Conservation (phyloP, 352 stramenopile species). For the Phytophthora ramorum region DNA sequence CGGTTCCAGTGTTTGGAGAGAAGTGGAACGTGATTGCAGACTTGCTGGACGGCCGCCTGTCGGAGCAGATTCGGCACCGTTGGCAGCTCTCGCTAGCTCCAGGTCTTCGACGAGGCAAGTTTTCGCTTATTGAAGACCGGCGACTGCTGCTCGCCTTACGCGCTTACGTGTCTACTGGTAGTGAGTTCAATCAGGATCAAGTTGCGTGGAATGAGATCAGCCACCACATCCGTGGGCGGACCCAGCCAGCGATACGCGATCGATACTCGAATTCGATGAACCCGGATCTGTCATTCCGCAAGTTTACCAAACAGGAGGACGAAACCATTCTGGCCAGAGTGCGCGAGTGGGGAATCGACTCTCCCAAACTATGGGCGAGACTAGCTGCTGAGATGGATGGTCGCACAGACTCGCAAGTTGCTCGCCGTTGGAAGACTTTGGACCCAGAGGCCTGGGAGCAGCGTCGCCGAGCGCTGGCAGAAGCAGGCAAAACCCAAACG, state of each 20-base stretch:
- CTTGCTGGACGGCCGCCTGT: conserved; percentile 72
- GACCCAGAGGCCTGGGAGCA: conserved; percentile 46
- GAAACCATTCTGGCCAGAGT: conserved; percentile 45
- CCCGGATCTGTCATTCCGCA: conserved; percentile 63
- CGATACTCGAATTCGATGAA: conserved; percentile 77
- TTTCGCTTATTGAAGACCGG: conserved; percentile 75
- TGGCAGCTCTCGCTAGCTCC: conserved; percentile 77
- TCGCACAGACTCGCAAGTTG: conserved; percentile 59
- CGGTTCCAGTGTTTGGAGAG: conserved; percentile 74
- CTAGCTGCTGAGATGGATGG: conserved; percentile 53
- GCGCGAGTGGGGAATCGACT: conserved; percentile 45
- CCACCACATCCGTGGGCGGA: conserved; percentile 65
- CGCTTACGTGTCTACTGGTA: conserved; percentile 50
- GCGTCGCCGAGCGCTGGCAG: conserved; percentile 31
- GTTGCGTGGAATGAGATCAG: conserved; percentile 72
- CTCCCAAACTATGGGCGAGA: conserved; percentile 46
- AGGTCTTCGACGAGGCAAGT: conserved; percentile 72
- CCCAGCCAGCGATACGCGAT: conserved; percentile 62
- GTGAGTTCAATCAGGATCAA: conserved; percentile 53
- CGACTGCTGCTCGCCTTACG: conserved; percentile 67
- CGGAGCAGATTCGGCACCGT: conserved; percentile 79
- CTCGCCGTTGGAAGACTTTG: conserved; percentile 49
- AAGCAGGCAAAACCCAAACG: conserved; percentile 32
- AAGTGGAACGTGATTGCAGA: conserved; percentile 84
- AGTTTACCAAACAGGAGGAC: conserved; percentile 68